Evolutionary conservation across 2,329 filamentous ascomycete species (phyloP).

Genomic region (Penicillium sp.): DNA sequence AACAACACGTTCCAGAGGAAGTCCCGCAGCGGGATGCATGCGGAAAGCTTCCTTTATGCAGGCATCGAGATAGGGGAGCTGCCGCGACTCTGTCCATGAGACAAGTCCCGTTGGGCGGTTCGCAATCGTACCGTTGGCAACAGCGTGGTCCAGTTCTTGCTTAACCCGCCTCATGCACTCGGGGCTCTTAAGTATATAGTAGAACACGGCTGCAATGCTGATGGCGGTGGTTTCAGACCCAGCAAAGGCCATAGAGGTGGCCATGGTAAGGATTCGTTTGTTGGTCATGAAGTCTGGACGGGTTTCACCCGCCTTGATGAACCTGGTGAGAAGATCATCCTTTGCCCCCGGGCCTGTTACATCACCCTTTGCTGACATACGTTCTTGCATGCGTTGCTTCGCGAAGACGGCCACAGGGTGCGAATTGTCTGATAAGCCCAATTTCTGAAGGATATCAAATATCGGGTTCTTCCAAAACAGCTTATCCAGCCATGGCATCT

Average conservation of each 20-base stretch:
- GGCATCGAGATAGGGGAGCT: slow-evolving; percentile 70
- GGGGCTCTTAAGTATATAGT: slow-evolving; percentile 67
- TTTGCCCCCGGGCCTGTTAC: background rate
- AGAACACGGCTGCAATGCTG: slow-evolving; percentile 67
- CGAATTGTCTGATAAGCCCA: background rate
- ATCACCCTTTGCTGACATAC: background rate
- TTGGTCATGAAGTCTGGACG: slow-evolving; percentile 29
- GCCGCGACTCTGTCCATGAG: slow-evolving; percentile 66
- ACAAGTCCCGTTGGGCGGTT: slow-evolving; percentile 47
- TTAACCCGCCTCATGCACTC: background rate
- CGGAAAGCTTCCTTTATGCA: slow-evolving; percentile 76
- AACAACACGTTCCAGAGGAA: slow-evolving; percentile 71
- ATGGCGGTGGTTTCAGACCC: slow-evolving; percentile 80
- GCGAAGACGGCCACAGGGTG: background rate
- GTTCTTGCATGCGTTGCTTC: background rate
- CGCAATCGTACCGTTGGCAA: slow-evolving; percentile 40
- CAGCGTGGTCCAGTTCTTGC: background rate
- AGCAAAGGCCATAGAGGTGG: slow-evolving; percentile 51
- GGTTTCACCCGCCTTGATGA: slow-evolving; percentile 23
- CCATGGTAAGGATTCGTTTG: slow-evolving; percentile 27
- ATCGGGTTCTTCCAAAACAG: slow-evolving; percentile 67
- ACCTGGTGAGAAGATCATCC: slow-evolving; percentile 5
- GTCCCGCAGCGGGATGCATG: slow-evolving; percentile 68
- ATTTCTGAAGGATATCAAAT: background rate
- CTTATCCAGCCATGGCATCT: slow-evolving; percentile 69